Conservation (phyloP, 139 green algal species). For the Medakamo hakoo region DNA sequence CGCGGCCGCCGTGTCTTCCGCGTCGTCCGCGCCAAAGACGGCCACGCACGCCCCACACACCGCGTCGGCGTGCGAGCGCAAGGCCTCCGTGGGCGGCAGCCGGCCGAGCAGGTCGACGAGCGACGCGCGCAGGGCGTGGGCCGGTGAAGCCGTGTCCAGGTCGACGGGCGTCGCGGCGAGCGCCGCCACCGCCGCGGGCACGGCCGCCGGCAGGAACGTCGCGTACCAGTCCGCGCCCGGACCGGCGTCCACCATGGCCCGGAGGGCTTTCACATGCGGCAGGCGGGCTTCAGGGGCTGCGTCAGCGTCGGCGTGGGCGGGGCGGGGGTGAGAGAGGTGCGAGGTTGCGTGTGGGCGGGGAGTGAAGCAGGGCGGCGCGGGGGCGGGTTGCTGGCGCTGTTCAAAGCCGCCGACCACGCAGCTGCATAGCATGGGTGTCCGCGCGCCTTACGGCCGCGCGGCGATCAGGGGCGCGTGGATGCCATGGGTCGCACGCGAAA, state of each 20-base stretch:
- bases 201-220: not conserved
- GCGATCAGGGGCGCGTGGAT: too few species aligned
- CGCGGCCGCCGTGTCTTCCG: constrained; percentile 76
- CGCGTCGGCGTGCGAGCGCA: not conserved
- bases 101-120: not conserved
- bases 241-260: not conserved
- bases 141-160: not conserved
- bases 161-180: not conserved
- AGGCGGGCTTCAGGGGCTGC: not conserved
- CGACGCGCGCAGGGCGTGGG: not conserved
- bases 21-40: constrained; percentile 58
- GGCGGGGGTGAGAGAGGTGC: not conserved
- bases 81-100: not conserved
- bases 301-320: not conserved
- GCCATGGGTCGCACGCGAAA: too few species aligned
- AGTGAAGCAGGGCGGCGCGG: too few species aligned
- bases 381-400: too few species aligned
- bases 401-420: too few species aligned
- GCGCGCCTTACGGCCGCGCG: too few species aligned
- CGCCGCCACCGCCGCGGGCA: not conserved
- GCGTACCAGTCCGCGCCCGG: not conserved
- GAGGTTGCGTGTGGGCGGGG: not conserved
- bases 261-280: not conserved
- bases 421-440: too few species aligned
- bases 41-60: constrained; percentile 23